Evolutionary conservation across 768 basidiomycete genomes (phyloP), one percentile per base, ranked within the genome.

Genomic region (Phaffia australis): DNA sequence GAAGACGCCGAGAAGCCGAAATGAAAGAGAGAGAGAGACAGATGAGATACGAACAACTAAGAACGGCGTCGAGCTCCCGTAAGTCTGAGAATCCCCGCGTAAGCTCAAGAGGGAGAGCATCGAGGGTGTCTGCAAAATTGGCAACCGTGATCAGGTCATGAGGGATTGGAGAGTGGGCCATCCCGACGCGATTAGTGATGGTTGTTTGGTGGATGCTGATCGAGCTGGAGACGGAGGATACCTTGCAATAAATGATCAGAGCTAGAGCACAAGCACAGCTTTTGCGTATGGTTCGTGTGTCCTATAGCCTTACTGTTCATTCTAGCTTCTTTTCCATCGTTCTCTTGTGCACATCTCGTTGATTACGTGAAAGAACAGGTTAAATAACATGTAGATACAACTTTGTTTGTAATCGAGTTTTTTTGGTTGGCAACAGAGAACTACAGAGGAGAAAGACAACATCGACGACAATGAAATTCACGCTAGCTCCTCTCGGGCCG

Each of bases 1-100:
- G 32, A 46, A 25, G 56, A 64, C 56, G 65, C n/a, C n/a, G n/a
- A n/a, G n/a, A 64, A 30, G 27, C 6, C 46, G 21, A 32, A 47
- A 54, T 27, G 49, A 23, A 54, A 57, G 62, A 9, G 51, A 11
- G 21, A 42, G 1, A 15, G 30, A 56, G 25, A 27, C 18, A 29
- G 19, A 54, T 27, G 42, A 30, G 50, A 52, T 14, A 73, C 78
- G 67, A 35, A 79, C 78, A 72, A 56, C 75, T 75, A 7, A 99
- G 83, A 67, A 99, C 95, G 65, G 94, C 95, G 77, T 98, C 95
- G 78, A 99, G 88, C 79, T 99, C 95, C 70, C 92, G 88, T 63
- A 99, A 84, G 81, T 99, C 95, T 15, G 87, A 89, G 76, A 95
- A 89, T 77, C 85, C 86, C 76, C 89, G 85, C 16, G 94, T 94